phyloP scores from a whole-genome alignment of 305 asterid genomes.

The Coffea humblotiana region DNA sequence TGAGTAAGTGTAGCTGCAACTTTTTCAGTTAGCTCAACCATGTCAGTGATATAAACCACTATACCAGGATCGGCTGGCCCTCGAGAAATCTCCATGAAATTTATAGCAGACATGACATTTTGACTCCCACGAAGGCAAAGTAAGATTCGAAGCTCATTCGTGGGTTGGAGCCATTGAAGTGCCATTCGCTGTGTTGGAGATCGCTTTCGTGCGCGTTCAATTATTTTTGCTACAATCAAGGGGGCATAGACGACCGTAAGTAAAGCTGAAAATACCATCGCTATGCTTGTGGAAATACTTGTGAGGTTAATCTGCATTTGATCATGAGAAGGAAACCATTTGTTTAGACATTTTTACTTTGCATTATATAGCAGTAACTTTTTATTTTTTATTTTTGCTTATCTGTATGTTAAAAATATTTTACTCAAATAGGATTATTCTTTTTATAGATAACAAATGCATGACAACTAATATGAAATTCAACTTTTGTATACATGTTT shows the following conservation, averaged over 20 bases:
- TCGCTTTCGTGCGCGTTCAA: slow-evolving; percentile 72
- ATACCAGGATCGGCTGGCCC: slow-evolving; percentile 75
- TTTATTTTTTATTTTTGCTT: not conserved
- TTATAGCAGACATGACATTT: slow-evolving; percentile 46
- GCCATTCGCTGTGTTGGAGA: slow-evolving; percentile 88
- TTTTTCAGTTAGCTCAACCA: slow-evolving; percentile 72
- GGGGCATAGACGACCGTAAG: slow-evolving; percentile 72
- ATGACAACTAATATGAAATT: too few species aligned
- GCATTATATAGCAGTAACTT: not conserved
- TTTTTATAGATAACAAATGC: too few species aligned
- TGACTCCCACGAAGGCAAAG: slow-evolving; percentile 63
- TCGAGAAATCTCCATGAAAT: slow-evolving; percentile 66
- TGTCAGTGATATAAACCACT: slow-evolving; percentile 66
- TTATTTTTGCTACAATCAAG: slow-evolving; percentile 59
- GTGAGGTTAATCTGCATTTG: slow-evolving; percentile 56
- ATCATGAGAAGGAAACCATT: not conserved
- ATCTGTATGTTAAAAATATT: too few species aligned
- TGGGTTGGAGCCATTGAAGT: slow-evolving; percentile 66
- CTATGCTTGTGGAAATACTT: slow-evolving; percentile 54
- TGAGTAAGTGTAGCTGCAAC: slow-evolving; percentile 75
- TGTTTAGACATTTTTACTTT: slow-evolving; percentile 7
- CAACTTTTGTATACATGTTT: too few species aligned
- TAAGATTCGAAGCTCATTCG: slow-evolving; percentile 57
- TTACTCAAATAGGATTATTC: too few species aligned
- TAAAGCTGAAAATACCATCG: slow-evolving; percentile 60